Percentiles rank a stretch among this genome's conserved stretches.
These are phyloP conservation scores for Solanum pinnatisectum DNA, from an alignment of 257 asterid genomes.

Conservation along the genomic window DNA sequence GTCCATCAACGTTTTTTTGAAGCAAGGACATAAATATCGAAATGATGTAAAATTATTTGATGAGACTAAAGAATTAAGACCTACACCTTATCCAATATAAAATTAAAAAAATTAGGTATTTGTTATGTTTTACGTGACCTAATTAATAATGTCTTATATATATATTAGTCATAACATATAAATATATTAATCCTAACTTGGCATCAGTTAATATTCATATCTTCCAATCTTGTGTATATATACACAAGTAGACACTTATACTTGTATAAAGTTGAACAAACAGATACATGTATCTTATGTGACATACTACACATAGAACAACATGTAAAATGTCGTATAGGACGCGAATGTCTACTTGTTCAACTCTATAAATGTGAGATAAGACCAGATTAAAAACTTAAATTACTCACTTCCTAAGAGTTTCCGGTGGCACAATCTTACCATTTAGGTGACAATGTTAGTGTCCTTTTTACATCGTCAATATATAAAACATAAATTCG, in stretches of 20 bases:
- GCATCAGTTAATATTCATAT: accelerated
- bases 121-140: neutral
- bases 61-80: neutral
- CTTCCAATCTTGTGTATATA: too few relatives aligned
- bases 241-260: neutral
- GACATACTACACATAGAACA: neutral
- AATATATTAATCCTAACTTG: too few relatives aligned
- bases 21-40: neutral
- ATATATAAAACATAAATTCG: neutral
- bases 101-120: neutral
- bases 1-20: neutral
- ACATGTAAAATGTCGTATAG: too few relatives aligned
- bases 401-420: neutral
- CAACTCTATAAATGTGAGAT: neutral
- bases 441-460: neutral
- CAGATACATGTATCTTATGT: neutral
- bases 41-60: neutral
- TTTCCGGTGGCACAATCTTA: neutral
- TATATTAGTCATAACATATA: neutral
- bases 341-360: neutral
- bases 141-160: neutral
- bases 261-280: too few relatives aligned
- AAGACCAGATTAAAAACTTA: too few relatives aligned
- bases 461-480: too few relatives aligned
- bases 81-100: neutral